A percentile compares a stretch with the other conserved stretches of the same genome.
Conservation (phyloP, 306 rosid genomes). For the Astragalus membranaceus region DNA sequence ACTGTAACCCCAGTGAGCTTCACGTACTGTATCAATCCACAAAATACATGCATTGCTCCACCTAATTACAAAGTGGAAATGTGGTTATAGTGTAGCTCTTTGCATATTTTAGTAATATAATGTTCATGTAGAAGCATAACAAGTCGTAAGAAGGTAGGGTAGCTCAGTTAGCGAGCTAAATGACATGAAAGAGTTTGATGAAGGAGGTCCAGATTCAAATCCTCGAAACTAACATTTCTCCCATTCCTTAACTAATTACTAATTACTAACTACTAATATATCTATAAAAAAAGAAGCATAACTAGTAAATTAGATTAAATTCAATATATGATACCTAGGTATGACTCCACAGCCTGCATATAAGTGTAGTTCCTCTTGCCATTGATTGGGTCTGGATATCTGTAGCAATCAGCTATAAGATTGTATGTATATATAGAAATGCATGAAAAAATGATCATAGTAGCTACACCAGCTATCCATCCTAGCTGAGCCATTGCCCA, state of each 20-base stretch:
- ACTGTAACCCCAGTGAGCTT: conserved; percentile 32
- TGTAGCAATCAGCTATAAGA: conserved; percentile 40
- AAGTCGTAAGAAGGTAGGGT: too few species aligned
- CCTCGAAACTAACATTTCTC: too few species aligned
- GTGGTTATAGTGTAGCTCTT: background rate
- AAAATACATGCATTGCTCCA: conserved; percentile 28
- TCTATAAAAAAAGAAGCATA: too few species aligned
- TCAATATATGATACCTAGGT: conserved; percentile 10
- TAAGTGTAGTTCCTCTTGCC: conserved; percentile 41
- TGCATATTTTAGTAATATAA: too few species aligned
- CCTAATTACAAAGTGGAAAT: conserved; percentile 18
- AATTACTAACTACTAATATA: too few species aligned
- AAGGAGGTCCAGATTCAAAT: too few species aligned
- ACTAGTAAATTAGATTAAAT: too few species aligned
- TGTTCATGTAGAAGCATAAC: too few species aligned
- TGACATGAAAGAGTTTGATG: too few species aligned
- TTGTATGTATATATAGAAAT: conserved; percentile 33
- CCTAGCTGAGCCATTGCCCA: conserved; percentile 39
- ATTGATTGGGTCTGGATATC: conserved; percentile 24
- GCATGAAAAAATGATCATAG: conserved; percentile 21
- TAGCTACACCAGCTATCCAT: conserved; percentile 29
- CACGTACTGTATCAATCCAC: conserved; percentile 35
- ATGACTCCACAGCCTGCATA: conserved; percentile 36
- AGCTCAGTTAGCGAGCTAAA: too few species aligned
- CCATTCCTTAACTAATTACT: too few species aligned